These are phyloP conservation scores for Aquilaria agallochum DNA, from an alignment of 441 rosid species.

Conservation along the genomic window DNA sequence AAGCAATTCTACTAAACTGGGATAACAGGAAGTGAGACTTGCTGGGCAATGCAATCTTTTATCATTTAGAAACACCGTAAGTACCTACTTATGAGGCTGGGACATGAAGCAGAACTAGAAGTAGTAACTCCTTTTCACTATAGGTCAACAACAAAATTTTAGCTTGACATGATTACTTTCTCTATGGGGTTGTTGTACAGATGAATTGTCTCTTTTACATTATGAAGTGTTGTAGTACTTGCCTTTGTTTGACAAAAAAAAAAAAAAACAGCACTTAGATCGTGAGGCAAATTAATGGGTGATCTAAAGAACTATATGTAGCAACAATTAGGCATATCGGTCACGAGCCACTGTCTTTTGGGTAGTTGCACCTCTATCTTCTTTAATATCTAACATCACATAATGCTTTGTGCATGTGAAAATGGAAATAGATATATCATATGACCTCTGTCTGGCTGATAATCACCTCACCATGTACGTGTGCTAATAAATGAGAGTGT, in stretches of 20 bases:
- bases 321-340: conserved; percentile 4
- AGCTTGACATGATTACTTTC: neutral
- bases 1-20: conserved; percentile 17
- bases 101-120: conserved; percentile 12
- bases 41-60: neutral
- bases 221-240: conserved; percentile 39
- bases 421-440: neutral
- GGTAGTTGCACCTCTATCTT: neutral
- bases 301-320: conserved; percentile 11
- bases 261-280: conserved; percentile 6
- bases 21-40: conserved; percentile 15
- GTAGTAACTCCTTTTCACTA: neutral
- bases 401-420: neutral
- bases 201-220: conserved; percentile 29
- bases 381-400: neutral
- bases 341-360: conserved; percentile 12
- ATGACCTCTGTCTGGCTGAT: conserved; percentile 2
- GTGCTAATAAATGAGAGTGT: neutral
- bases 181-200: conserved; percentile 11
- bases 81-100: conserved; percentile 11
- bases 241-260: conserved; percentile 28
- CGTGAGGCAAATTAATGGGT: conserved; percentile 10
- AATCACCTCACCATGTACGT: conserved; percentile 15
- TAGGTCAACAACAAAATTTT: neutral
- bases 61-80: conserved; percentile 9